Percentiles rank a stretch among this genome's conserved stretches.
phyloP scores from a whole-genome alignment of 306 rosid species.

The Lathyrus aphaca region DNA sequence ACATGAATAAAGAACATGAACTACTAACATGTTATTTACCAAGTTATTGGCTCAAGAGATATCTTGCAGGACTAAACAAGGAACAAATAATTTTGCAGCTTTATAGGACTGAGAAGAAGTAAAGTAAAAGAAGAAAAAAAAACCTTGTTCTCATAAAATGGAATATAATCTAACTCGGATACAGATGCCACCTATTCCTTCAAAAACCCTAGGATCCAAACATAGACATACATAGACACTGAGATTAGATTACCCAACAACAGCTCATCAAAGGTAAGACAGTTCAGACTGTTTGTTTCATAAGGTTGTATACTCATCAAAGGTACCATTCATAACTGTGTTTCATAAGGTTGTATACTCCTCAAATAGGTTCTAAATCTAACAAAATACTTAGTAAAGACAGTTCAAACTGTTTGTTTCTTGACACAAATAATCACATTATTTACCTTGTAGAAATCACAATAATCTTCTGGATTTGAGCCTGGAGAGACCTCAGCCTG shows the following conservation, averaged over 20 bases:
- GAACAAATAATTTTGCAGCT: conserved; percentile 89
- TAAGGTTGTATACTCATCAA: no score
- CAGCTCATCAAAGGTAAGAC: conserved; percentile 89
- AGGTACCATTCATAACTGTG: no score
- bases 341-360: no score
- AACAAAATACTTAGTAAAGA: conserved; percentile 1
- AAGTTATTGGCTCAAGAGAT: conserved; percentile 59
- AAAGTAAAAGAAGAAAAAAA: conserved; percentile 66
- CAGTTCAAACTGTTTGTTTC: no score
- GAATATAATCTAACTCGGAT: conserved; percentile 71
- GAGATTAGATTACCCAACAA: conserved; percentile 68
- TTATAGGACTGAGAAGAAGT: conserved; percentile 68
- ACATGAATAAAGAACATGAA: no score
- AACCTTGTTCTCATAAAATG: conserved; percentile 57
- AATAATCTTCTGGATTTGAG: conserved; percentile 82
- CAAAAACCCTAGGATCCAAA: conserved; percentile 63
- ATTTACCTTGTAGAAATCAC: conserved; percentile 75
- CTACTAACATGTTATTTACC: no score
- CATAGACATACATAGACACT: conserved; percentile 48
- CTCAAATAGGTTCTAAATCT: no score
- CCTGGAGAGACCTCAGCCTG: conserved; percentile 85
- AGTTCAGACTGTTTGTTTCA: no score
- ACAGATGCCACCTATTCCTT: conserved; percentile 43
- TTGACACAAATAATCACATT: conserved; percentile 9
- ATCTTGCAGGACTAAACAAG: conserved; percentile 89